Evolutionary conservation across 2,329 filamentous ascomycete genomes (phyloP).

Genomic region (Colletotrichum sp.): DNA sequence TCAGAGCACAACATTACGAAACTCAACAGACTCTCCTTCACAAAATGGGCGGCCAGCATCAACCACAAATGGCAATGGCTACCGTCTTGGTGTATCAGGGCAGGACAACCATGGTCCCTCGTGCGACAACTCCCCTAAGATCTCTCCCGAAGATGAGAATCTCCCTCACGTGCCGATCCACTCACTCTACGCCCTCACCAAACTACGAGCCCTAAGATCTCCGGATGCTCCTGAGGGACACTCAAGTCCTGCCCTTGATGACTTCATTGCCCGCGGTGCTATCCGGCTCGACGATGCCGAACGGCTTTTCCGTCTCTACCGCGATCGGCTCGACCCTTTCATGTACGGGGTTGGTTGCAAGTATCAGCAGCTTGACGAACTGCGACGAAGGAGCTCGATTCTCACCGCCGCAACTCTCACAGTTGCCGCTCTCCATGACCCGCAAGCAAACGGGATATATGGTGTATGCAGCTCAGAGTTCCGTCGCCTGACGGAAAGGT

Average conservation of each 20-base stretch:
- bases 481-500: slow-evolving; percentile 55
- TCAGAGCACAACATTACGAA: not conserved
- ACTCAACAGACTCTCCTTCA: slow-evolving; percentile 1
- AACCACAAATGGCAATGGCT: not conserved
- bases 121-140: slow-evolving; percentile 26
- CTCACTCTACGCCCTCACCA: slow-evolving; percentile 42
- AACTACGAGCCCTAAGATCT: slow-evolving; percentile 38
- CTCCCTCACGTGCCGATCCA: slow-evolving; percentile 43
- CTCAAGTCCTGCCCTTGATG: slow-evolving; percentile 23
- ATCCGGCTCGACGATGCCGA: slow-evolving; percentile 54
- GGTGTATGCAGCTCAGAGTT: slow-evolving; percentile 60
- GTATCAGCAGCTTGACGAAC: slow-evolving; percentile 52
- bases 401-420: slow-evolving; percentile 61
- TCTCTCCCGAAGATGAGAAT: slow-evolving; percentile 33
- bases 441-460: slow-evolving; percentile 55
- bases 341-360: slow-evolving; percentile 56
- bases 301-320: slow-evolving; percentile 55
- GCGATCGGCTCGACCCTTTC: slow-evolving; percentile 53
- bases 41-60: not conserved
- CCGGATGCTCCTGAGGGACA: slow-evolving; percentile 27
- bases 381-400: slow-evolving; percentile 59
- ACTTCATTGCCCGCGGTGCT: slow-evolving; percentile 42
- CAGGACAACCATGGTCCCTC: slow-evolving; percentile 22
- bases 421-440: slow-evolving; percentile 63
- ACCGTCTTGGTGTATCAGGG: not conserved